Percentiles rank a stretch among this genome's conserved stretches.
Conservation (phyloP, 495 filamentous ascomycete species). For the Neurospora sp. region DNA sequence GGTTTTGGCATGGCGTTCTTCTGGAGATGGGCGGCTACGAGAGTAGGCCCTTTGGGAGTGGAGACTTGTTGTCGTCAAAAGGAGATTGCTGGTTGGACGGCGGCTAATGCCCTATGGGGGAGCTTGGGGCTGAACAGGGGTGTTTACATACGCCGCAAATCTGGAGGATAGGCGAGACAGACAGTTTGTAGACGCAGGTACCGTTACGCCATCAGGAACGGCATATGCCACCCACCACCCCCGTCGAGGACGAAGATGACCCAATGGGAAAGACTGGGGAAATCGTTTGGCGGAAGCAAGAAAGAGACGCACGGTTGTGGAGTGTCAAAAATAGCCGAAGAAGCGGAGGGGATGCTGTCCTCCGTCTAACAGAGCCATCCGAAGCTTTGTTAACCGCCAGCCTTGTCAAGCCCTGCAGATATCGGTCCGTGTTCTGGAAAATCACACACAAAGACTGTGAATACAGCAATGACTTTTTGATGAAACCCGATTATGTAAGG, state of each 20-base stretch:
- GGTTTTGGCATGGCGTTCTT: constrained; percentile 39
- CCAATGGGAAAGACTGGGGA: not conserved
- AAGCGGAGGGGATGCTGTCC: not conserved
- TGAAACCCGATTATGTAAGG: not conserved
- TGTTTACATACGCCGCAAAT: not conserved
- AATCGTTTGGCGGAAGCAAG: constrained; percentile 11
- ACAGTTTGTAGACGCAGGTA: not conserved
- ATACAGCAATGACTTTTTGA: not conserved
- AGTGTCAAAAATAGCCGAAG: constrained; percentile 9
- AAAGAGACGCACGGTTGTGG: constrained; percentile 9
- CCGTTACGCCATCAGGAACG: not conserved
- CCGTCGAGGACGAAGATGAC: not conserved
- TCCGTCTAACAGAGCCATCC: not conserved
- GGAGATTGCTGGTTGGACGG: constrained; percentile 22
- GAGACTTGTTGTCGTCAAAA: constrained; percentile 12
- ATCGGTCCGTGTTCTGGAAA: not conserved
- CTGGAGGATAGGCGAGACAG: not conserved
- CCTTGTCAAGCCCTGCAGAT: constrained; percentile 2
- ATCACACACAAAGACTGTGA: not conserved
- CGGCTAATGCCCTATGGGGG: constrained; percentile 26
- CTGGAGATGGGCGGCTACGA: constrained; percentile 41
- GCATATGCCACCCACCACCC: not conserved
- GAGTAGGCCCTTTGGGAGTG: constrained; percentile 15
- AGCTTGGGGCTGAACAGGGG: constrained; percentile 4
- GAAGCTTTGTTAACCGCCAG: constrained; percentile 12